Evolutionary conservation across 192 early-diverging fungal genomes (phyloP).

Genomic region (Gigaspora rosea): DNA sequence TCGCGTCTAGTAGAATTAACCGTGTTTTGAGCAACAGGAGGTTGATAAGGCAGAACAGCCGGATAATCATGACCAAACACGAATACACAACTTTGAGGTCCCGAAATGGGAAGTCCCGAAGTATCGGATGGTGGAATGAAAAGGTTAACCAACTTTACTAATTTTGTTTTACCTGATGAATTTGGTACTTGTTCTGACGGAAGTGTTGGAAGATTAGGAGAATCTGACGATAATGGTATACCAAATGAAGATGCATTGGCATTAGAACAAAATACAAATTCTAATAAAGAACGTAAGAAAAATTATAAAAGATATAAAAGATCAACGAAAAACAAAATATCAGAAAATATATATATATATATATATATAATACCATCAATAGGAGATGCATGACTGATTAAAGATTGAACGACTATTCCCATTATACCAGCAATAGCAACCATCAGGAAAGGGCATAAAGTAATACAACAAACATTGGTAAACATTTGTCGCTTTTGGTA

Average conservation of each 20-base stretch:
- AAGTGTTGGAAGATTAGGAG: constrained; percentile 37
- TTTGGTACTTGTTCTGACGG: constrained; percentile 40
- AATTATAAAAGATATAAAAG: neutral
- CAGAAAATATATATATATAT: neutral
- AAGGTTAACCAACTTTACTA: constrained; percentile 44
- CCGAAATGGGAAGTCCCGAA: constrained; percentile 32
- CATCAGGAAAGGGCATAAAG: constrained; percentile 70
- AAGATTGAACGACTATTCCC: constrained; percentile 52
- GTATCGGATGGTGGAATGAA: constrained; percentile 36
- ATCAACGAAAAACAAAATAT: neutral
- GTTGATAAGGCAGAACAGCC: constrained; percentile 32
- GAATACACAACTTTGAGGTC: constrained; percentile 45
- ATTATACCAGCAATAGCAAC: constrained; percentile 61
- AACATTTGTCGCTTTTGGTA: constrained; percentile 73
- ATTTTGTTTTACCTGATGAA: constrained; percentile 33
- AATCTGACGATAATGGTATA: constrained; percentile 31
- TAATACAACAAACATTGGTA: constrained; percentile 72
- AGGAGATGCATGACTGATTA: constrained; percentile 50
- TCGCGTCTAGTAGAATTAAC: constrained; percentile 12
- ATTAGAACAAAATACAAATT: constrained; percentile 55
- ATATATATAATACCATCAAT: constrained; percentile 45
- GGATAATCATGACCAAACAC: constrained; percentile 48
- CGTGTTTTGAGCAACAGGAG: constrained; percentile 33
- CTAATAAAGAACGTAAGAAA: constrained; percentile 25
- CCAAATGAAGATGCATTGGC: constrained; percentile 37